phyloP scores from a whole-genome alignment of 345 rosid species.

The Gossypium stocksii region DNA sequence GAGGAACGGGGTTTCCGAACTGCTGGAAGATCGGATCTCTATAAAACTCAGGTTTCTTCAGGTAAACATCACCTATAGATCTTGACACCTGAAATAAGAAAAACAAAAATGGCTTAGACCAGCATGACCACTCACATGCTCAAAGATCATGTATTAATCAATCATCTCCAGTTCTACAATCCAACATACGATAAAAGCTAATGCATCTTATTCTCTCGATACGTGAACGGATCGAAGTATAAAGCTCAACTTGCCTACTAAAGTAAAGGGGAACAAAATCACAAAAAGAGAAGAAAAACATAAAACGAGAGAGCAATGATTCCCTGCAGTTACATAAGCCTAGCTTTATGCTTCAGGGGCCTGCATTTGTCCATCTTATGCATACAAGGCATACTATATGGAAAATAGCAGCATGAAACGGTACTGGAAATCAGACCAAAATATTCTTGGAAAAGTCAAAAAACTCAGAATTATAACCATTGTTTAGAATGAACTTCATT shows the following conservation, averaged over 20 bases:
- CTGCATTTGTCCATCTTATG: slow-evolving; percentile 32
- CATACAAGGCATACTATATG: slow-evolving; percentile 24
- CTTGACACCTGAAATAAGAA: slow-evolving; percentile 71
- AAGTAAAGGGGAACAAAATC: background rate
- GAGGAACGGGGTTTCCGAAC: slow-evolving; percentile 64
- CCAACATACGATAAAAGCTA: background rate
- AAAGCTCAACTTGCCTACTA: background rate
- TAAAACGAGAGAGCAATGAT: background rate
- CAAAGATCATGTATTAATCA: slow-evolving; percentile 1
- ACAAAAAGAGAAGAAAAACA: background rate
- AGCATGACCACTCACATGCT: background rate
- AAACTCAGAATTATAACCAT: slow-evolving; percentile 27
- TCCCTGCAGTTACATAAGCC: slow-evolving; percentile 18
- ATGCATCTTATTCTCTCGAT: background rate
- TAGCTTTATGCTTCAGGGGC: slow-evolving; percentile 17
- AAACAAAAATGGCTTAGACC: background rate
- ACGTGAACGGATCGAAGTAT: background rate
- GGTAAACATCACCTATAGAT: slow-evolving; percentile 91
- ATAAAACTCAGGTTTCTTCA: slow-evolving; percentile 85
- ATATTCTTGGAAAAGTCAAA: slow-evolving; percentile 31
- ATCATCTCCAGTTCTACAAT: background rate
- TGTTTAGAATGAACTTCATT: slow-evolving; percentile 14
- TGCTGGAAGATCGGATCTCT: slow-evolving; percentile 79
- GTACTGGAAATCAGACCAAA: slow-evolving; percentile 32
- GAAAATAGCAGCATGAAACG: slow-evolving; percentile 25